Base-by-base conservation (phyloP, 257 asterid genomes). In the Verbascum thapsus region DNA sequence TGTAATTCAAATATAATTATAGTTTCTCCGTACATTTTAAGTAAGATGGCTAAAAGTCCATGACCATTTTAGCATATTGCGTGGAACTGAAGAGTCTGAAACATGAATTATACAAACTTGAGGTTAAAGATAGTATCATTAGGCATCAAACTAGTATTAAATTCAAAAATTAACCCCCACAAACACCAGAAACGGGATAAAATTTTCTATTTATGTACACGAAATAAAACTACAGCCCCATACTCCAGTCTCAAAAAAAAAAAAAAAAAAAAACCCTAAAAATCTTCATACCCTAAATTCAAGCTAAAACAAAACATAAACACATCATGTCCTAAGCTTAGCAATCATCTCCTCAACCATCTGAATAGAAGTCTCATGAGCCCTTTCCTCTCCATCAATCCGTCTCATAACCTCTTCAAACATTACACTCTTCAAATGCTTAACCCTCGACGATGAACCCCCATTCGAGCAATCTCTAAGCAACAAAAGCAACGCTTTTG, bases 321-420 rank as follows among this genome's bases (percentile, higher is more conserved):
- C 9, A 40, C 11, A 57, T 81, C 79, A 83, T 62, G 92, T 85
- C 59, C 88, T 78, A 58, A 90, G 96, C 77, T 78, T 90, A 72
- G 96, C 90, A 43, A 87, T 87, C 90, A 87, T 85, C 74, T 85
- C 84, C 80, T 90, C 96, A 64, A 90, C 88, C 57, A 81, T 8
- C 63, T 79, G 71, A 7, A 77, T 30, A 1, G 83, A 83, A 38
- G 74, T 77, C 19, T 83, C 96, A n/a, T n/a, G n/a, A 10, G 60
- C 64, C 52, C 79, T 78, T 34, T 85, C 95, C 39, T 73, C 94
- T 66, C 80, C 63, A 68, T 90, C 97, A 20, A 90, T 90, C 86
- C 75, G 75, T 55, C 90, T 76, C 95, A 90, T 90, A 18, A 75
- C 86, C 65, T 80, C 74, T 56, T 83, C 90, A 71, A 83, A 66